Evolutionary conservation across 108 stramenopile species (phyloP).

Genomic region (Aurantiochytrium sp.): DNA sequence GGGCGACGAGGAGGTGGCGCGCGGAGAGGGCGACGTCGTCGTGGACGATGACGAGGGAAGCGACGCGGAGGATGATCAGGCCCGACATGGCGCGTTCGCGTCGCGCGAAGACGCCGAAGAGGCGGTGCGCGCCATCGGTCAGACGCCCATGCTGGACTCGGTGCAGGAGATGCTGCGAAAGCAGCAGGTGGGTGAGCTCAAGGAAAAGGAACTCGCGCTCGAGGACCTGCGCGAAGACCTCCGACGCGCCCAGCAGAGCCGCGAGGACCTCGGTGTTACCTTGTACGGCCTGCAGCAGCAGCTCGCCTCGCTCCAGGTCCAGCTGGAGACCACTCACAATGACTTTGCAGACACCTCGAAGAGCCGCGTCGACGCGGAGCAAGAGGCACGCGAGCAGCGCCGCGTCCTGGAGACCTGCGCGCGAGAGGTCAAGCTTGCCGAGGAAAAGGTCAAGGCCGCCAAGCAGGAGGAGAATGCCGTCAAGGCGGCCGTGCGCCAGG

Average conservation of each 20-base stretch:
- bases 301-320: slow-evolving; percentile 65
- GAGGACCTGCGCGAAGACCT: slow-evolving; percentile 55
- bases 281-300: slow-evolving; percentile 76
- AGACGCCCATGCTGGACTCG: slow-evolving; percentile 68
- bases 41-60: background rate
- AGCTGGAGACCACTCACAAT: slow-evolving; percentile 58
- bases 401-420: slow-evolving; percentile 21
- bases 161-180: slow-evolving; percentile 63
- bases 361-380: slow-evolving; percentile 52
- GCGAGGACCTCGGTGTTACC: slow-evolving; percentile 69
- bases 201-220: slow-evolving; percentile 59
- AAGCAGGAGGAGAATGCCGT: slow-evolving; percentile 56
- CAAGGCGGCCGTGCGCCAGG: slow-evolving; percentile 62
- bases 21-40: background rate
- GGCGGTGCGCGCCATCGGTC: slow-evolving; percentile 27
- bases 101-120: slow-evolving; percentile 10
- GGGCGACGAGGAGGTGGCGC: background rate
- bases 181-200: slow-evolving; percentile 61
- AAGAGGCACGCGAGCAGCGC: slow-evolving; percentile 41
- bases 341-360: slow-evolving; percentile 48
- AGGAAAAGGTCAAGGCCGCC: slow-evolving; percentile 31
- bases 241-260: slow-evolving; percentile 27
- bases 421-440: background rate
- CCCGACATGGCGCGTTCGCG: background rate
- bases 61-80: background rate